phyloP scores from a whole-genome alignment of 371 early-diverging fungal genomes.

The Syncephalastrum monosporum region DNA sequence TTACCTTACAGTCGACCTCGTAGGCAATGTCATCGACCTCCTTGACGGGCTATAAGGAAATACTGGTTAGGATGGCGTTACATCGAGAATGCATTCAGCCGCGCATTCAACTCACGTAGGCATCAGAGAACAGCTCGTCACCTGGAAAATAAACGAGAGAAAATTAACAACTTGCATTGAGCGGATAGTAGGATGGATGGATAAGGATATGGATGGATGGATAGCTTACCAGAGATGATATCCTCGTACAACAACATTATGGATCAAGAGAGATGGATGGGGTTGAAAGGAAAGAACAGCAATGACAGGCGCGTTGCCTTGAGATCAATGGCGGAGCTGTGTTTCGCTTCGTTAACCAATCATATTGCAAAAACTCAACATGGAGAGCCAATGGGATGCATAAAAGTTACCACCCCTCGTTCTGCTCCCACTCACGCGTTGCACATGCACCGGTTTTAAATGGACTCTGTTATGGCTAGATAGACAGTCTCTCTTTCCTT shows the following conservation, averaged over 20 bases:
- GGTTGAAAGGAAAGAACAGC: slow-evolving; percentile 19
- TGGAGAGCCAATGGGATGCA: neutral
- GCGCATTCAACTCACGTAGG: slow-evolving; percentile 52
- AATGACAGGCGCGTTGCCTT: slow-evolving; percentile 4
- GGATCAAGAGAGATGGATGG: slow-evolving; percentile 27
- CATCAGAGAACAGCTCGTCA: slow-evolving; percentile 93
- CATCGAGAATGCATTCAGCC: neutral
- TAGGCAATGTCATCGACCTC: slow-evolving; percentile 67
- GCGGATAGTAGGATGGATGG: no score
- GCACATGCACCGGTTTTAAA: no score
- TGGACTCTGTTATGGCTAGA: no score
- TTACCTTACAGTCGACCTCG: slow-evolving; percentile 81
- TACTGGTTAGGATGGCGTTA: neutral
- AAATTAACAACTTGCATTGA: neutral
- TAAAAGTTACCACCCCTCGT: no score
- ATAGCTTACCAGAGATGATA: slow-evolving; percentile 36
- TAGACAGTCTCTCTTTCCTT: no score
- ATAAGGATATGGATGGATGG: neutral
- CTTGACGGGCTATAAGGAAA: slow-evolving; percentile 46
- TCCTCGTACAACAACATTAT: slow-evolving; percentile 52
- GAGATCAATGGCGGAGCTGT: neutral
- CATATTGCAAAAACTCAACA: neutral
- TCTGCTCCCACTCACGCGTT: no score
- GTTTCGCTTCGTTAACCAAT: no score
- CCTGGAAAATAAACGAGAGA: slow-evolving; percentile 35